Conservation (phyloP, 306 rosid species). For the Cajanus cajan region DNA sequence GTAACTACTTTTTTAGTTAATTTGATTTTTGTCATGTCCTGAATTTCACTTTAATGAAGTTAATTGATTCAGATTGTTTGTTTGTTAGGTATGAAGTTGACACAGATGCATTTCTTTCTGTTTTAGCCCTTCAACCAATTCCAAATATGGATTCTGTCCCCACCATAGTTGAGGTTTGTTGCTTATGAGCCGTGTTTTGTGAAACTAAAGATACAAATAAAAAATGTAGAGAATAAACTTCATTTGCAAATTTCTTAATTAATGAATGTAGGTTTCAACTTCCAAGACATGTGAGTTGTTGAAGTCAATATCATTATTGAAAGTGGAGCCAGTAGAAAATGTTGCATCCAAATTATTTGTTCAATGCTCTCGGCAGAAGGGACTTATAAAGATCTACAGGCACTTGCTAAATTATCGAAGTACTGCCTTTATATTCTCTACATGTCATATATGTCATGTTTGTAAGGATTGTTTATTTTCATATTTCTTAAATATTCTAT, state of each 20-base stretch:
- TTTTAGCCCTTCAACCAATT: conserved; percentile 93
- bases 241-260: conserved; percentile 30
- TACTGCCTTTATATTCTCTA: conserved; percentile 36
- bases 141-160: conserved; percentile 79
- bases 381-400: conserved; percentile 92
- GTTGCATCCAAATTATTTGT: conserved; percentile 94
- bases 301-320: conserved; percentile 81
- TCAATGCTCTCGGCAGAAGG: conserved; percentile 98
- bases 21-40: not conserved
- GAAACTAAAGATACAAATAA: not conserved
- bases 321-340: conserved; percentile 89
- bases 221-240: not conserved
- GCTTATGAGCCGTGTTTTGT: conserved; percentile 12
- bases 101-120: conserved; percentile 96
- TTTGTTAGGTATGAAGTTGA: conserved; percentile 87
- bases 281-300: conserved; percentile 80
- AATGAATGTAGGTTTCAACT: conserved; percentile 80
- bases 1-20: not conserved
- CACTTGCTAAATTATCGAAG: conserved; percentile 94
- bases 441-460: conserved; percentile 25
- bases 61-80: conserved; percentile 43
- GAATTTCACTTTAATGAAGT: conserved; percentile 27
- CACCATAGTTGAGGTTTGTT: conserved; percentile 86
- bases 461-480: conserved; percentile 16
- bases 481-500: not conserved